phyloP scores from a whole-genome alignment of 2,329 filamentous ascomycete genomes.

The Fusarium poae region DNA sequence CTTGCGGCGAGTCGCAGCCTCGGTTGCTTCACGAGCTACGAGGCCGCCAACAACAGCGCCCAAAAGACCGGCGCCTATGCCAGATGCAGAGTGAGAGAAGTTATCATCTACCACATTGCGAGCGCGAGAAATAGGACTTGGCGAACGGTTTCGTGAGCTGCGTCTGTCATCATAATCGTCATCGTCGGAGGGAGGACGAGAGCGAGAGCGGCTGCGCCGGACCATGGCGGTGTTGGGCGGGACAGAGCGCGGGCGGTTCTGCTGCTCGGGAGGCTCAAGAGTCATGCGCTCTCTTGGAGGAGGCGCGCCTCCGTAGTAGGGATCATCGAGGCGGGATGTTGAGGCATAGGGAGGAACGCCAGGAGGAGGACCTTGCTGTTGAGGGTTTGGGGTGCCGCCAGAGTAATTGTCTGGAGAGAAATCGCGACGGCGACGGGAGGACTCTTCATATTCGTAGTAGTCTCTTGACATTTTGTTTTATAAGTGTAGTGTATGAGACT shows the following conservation, averaged over 20 bases:
- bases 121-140: conserved; percentile 57
- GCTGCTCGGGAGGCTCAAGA: conserved; percentile 46
- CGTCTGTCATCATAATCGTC: conserved; percentile 46
- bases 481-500: background rate
- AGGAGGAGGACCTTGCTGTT: conserved; percentile 31
- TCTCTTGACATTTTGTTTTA: conserved; percentile 45
- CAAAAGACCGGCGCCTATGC: conserved; percentile 65
- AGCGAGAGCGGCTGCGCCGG: conserved; percentile 45
- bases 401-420: conserved; percentile 53
- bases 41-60: conserved; percentile 68
- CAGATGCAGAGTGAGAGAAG: conserved; percentile 63
- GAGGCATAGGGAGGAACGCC: conserved; percentile 41
- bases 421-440: conserved; percentile 45
- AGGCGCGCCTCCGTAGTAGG: conserved; percentile 39
- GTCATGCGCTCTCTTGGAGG: conserved; percentile 49
- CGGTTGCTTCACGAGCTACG: conserved; percentile 63
- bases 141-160: conserved; percentile 45
- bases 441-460: conserved; percentile 51
- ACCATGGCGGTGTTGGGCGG: conserved; percentile 50
- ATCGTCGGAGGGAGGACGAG: conserved; percentile 38
- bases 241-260: conserved; percentile 52
- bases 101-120: conserved; percentile 59
- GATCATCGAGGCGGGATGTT: conserved; percentile 47
- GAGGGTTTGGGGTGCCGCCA: conserved; percentile 45
- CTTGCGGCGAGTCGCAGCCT: conserved; percentile 55